phyloP scores from a whole-genome alignment of 2,329 filamentous ascomycete genomes.

The Lachnellula arida region DNA sequence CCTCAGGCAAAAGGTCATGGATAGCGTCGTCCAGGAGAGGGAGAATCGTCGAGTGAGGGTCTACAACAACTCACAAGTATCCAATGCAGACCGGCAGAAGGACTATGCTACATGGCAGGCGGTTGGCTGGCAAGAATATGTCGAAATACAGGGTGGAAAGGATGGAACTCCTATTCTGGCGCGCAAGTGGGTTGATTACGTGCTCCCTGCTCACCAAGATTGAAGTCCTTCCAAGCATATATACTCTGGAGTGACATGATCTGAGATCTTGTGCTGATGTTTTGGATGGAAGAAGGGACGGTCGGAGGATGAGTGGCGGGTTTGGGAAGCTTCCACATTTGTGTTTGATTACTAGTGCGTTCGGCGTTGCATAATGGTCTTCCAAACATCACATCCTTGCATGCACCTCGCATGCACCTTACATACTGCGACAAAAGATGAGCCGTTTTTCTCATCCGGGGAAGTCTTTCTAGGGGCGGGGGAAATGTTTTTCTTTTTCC shows the following conservation, averaged over 20 bases:
- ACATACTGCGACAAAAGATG: background rate
- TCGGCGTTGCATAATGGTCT: constrained; percentile 20
- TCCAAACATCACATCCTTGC: background rate
- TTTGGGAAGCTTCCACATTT: constrained; percentile 4
- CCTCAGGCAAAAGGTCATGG: constrained; percentile 45
- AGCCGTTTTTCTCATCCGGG: background rate
- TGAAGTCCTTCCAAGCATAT: background rate
- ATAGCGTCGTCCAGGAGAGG: constrained; percentile 50
- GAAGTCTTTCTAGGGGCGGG: background rate
- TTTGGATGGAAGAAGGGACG: constrained; percentile 3
- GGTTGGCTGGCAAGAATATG: constrained; percentile 32
- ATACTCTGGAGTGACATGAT: background rate
- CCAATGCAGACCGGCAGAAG: constrained; percentile 26
- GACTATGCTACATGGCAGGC: constrained; percentile 28
- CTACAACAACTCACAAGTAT: constrained; percentile 17
- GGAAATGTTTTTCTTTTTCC: background rate
- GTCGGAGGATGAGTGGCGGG: constrained; percentile 6
- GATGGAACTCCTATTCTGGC: constrained; percentile 22
- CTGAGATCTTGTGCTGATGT: background rate
- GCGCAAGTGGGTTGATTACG: constrained; percentile 27
- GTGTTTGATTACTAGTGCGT: constrained; percentile 19
- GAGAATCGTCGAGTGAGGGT: constrained; percentile 46
- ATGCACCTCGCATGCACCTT: background rate
- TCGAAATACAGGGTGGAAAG: constrained; percentile 19
- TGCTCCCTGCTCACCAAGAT: constrained; percentile 7